Base-by-base conservation (phyloP, 2,329 filamentous ascomycete species). In the Alternaria triticina region DNA sequence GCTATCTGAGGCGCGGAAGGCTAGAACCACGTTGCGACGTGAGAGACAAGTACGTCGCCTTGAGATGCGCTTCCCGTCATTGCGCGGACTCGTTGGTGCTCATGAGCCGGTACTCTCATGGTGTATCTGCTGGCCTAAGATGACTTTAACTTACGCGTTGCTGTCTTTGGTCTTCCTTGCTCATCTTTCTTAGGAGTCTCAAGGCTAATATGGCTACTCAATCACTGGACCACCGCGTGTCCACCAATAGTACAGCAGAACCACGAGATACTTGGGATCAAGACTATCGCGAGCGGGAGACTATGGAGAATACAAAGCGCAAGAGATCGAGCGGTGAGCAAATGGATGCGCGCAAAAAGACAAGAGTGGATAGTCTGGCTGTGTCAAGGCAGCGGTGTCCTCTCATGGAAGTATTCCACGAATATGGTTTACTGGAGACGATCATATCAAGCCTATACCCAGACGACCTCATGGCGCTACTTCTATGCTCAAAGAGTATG, bases 371-470 rank as follows among this genome's bases (percentile, higher is more conserved):
- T 9, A 20, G 20, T 10, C 25, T 25, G 44, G 45, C 23, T 6
- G 52, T 12, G 20, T 5, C 52, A n/a, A 17, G 17, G 12, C 27
- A 54, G 22, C 17, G 27, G 36, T 74, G 72, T 62, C 67, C 50
- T 6, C 59, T 78, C 1, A 45, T 72, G 13, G 57, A 55, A 11
- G 57, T 72, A 23, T 54, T 78, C 9, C 60, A 64, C 11, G 70
- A 78, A 49, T 79, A 79, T 33, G 74, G 73, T 10, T 55, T 78
- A n/a, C 62, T 79, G 27, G 64, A 71, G 17, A 60, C 62, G 12
- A 69, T 78, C 36, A 59, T 70, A 13, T 68, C 71, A 3, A 66
- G 69, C 33, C 60, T 79, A 12, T 65, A 57, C 33, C 70, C 76
- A 11, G 61, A 66, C 33, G 77, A 79, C 40, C 68, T 79, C 1